These are phyloP conservation scores for Diplodia corticola DNA, from an alignment of 2,329 filamentous ascomycete species.

Conservation along the genomic window DNA sequence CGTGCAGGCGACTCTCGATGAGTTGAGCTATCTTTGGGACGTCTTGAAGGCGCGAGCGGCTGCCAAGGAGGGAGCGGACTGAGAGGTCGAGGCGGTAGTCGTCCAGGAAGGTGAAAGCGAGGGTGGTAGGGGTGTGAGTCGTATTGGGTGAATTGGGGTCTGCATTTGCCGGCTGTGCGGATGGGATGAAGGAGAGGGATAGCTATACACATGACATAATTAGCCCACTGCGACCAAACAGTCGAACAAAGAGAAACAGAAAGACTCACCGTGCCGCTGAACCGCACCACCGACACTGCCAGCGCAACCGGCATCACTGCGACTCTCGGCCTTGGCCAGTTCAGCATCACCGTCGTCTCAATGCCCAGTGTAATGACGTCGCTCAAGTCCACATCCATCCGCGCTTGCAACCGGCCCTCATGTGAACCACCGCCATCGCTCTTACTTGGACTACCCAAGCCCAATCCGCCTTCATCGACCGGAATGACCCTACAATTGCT, in stretches of 20 bases:
- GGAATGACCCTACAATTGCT: slow-evolving; percentile 97
- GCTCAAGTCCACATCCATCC: slow-evolving; percentile 95
- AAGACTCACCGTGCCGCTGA: slow-evolving; percentile 72
- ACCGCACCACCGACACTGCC: slow-evolving; percentile 86
- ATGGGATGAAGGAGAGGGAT: slow-evolving; percentile 88
- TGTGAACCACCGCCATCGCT: slow-evolving; percentile 39
- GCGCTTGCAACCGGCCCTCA: slow-evolving; percentile 77
- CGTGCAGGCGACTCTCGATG: slow-evolving; percentile 75
- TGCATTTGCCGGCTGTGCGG: slow-evolving; percentile 38
- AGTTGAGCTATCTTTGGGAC: slow-evolving; percentile 87
- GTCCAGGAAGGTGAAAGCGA: slow-evolving; percentile 91
- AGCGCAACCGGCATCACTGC: slow-evolving; percentile 90
- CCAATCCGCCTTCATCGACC: slow-evolving; percentile 71
- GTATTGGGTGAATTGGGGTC: slow-evolving; percentile 40
- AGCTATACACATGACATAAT: slow-evolving; percentile 42
- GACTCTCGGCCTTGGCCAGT: slow-evolving; percentile 87
- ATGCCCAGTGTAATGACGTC: slow-evolving; percentile 94
- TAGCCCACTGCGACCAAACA: background rate
- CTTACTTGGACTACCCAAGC: slow-evolving; percentile 45
- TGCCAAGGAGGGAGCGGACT: slow-evolving; percentile 76
- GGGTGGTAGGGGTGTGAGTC: slow-evolving; percentile 66
- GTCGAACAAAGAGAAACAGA: background rate
- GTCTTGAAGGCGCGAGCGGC: slow-evolving; percentile 76
- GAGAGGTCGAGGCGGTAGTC: slow-evolving; percentile 84
- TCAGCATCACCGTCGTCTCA: slow-evolving; percentile 90